Evolutionary conservation across 2,329 filamentous ascomycete species (phyloP).

Genomic region (Fusarium irregulare): DNA sequence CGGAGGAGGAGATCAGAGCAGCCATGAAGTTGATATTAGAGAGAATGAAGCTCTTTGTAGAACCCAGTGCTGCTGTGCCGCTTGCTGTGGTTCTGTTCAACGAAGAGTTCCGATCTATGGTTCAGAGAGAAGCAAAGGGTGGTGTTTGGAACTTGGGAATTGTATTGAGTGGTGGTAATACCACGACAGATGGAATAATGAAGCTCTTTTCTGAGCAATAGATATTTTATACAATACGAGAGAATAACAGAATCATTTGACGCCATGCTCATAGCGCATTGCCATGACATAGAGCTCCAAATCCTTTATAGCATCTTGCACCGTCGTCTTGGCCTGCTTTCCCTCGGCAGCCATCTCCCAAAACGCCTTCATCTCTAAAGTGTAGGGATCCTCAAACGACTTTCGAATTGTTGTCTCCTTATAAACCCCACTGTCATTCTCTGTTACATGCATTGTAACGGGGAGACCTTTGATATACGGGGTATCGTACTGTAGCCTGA

Average conservation of each 20-base stretch:
- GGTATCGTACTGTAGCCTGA: constrained; percentile 66
- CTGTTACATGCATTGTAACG: constrained; percentile 60
- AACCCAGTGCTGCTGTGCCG: neutral
- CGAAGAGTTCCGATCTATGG: neutral
- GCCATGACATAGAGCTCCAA: constrained; percentile 44
- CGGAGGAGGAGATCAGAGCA: neutral
- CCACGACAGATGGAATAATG: neutral
- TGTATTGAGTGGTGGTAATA: neutral
- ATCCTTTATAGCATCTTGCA: constrained; percentile 47
- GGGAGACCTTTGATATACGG: constrained; percentile 68
- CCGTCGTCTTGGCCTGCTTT: constrained; percentile 45
- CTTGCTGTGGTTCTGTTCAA: constrained; percentile 1
- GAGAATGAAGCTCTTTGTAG: constrained; percentile 1
- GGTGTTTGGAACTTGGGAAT: constrained; percentile 2
- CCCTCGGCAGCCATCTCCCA: constrained; percentile 45
- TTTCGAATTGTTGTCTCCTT: constrained; percentile 54
- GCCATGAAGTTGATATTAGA: neutral
- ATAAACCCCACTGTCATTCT: constrained; percentile 54
- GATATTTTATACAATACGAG: no score
- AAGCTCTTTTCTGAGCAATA: neutral
- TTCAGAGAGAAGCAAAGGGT: neutral
- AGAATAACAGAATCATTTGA: neutral
- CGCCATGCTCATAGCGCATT: neutral
- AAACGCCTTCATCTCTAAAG: constrained; percentile 51
- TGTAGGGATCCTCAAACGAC: constrained; percentile 59